Percentiles rank a stretch among this genome's conserved stretches.
These are phyloP conservation scores for Prinsepia uniflora DNA, from an alignment of 306 rosid genomes.

Conservation along the genomic window DNA sequence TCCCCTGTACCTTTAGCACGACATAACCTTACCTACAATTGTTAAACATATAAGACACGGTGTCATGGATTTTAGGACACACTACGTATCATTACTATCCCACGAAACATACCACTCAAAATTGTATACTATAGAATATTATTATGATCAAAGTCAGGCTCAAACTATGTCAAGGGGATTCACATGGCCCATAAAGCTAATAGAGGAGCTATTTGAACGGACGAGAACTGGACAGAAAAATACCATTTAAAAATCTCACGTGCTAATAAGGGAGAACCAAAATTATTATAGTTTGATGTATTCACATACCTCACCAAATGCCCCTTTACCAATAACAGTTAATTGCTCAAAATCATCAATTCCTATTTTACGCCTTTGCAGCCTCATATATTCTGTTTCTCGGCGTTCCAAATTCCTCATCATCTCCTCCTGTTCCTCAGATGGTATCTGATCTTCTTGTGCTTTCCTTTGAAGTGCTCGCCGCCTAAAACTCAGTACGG, in stretches of 20 bases:
- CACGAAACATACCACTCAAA: not conserved
- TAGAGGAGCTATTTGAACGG: not conserved
- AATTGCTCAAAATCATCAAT: conserved; percentile 96
- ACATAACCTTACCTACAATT: conserved; percentile 76
- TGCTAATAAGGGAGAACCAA: conserved; percentile 14
- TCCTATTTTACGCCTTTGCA: conserved; percentile 90
- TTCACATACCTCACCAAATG: conserved; percentile 84
- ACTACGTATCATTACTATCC: not conserved
- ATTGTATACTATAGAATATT: not conserved
- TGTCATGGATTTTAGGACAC: not conserved
- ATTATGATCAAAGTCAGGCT: not conserved
- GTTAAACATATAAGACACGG: not conserved
- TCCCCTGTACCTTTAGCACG: conserved; percentile 80
- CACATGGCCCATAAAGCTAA: not conserved
- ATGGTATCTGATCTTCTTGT: conserved; percentile 75
- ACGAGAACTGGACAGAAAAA: not conserved
- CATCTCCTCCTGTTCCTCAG: conserved; percentile 90
- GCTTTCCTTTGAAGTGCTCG: conserved; percentile 71
- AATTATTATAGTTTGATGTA: not conserved
- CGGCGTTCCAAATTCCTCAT: conserved; percentile 84
- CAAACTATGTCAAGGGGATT: not conserved
- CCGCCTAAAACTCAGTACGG: conserved; percentile 44
- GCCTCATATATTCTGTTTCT: conserved; percentile 91
- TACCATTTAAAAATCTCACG: not conserved
- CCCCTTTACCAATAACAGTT: conserved; percentile 91